Evolutionary conservation across 495 filamentous ascomycete genomes (phyloP), one percentile per base, ranked within the genome.

Genomic region (Daldinia bambusicola): DNA sequence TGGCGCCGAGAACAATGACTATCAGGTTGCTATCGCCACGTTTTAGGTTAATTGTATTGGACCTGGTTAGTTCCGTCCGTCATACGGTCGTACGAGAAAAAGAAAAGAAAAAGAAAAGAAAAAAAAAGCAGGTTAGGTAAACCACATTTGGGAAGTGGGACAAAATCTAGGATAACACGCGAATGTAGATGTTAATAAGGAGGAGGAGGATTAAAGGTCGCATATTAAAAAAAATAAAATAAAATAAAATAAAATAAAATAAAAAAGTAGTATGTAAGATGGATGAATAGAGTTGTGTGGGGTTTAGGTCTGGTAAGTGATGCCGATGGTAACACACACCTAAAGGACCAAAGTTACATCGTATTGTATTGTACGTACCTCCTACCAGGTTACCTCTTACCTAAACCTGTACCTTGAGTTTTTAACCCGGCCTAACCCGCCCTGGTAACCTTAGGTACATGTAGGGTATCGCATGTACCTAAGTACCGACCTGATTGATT

Each of bases 281-380:
- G 68, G 68, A 71, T 71, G 68, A 66, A 66, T 71, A 71, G 52
- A 66, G 58, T 66, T 71, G 63, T 71, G 63, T 71, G 63, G 68
- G 68, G 68, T 71, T 53, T 1, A 3, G 26, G 26, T 3, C 26
- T 26, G 26, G 26, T 26, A 26, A 26, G 26, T 53, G 22, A 36
- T 36, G 34, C 34, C 34, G 34, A 26, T 30, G 13, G 50, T 16
- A 53, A 0, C 26, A 26, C 26, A 26, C 3, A 26, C 26, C 26
- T 26, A 26, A n/a, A n/a, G 40, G 40, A 43, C 9, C 40, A 43
- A 16, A 18, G 40, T 43, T 18, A 14, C 8, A 43, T 53, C 3
- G 12, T n/a, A 3, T 53, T 13, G 50, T 13, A 26, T n/a, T n/a
- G n/a, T n/a, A 36, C 8, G 20, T 60, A 58, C 55, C 55, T 43